These are phyloP conservation scores for Huiozyma sinensis DNA, from an alignment of 805 yeast species.

Conservation along the genomic window DNA sequence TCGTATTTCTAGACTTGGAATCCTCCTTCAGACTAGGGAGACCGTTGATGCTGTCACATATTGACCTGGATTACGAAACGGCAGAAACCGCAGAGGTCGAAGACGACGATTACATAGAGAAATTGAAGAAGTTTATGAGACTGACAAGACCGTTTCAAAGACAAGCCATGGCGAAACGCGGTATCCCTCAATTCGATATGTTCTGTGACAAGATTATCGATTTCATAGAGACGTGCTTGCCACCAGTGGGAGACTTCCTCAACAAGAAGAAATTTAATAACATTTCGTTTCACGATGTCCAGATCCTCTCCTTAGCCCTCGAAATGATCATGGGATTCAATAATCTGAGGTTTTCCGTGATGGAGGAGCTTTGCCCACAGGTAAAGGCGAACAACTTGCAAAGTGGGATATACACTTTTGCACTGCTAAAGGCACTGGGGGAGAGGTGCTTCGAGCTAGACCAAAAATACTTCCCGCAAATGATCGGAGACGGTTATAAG, in stretches of 20 bases:
- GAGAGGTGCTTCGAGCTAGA: constrained; percentile 11
- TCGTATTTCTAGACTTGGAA: constrained; percentile 16
- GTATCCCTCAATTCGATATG: constrained; percentile 7
- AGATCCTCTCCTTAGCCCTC: constrained; percentile 1
- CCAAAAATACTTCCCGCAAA: constrained; percentile 10
- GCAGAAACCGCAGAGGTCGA: background rate
- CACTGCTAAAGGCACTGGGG: constrained; percentile 9
- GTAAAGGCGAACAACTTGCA: constrained; percentile 8
- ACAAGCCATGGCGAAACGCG: constrained; percentile 4
- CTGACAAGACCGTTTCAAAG: constrained; percentile 13
- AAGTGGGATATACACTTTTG: constrained; percentile 9
- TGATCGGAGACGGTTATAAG: constrained; percentile 1
- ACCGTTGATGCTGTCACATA: constrained; percentile 7
- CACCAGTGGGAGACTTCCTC: constrained; percentile 1
- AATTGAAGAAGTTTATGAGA: constrained; percentile 9
- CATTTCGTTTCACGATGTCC: background rate
- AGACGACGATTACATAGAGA: constrained; percentile 2
- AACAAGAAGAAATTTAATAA: background rate
- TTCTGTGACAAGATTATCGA: background rate
- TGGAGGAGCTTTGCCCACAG: constrained; percentile 5
- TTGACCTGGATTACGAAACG: constrained; percentile 4
- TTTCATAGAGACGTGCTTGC: constrained; percentile 3
- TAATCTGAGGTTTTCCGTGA: constrained; percentile 9
- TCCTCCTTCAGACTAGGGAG: constrained; percentile 19
- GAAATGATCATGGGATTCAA: constrained; percentile 7